phyloP scores from a whole-genome alignment of 177 flowering plant species.

The Telopea speciosissima region DNA sequence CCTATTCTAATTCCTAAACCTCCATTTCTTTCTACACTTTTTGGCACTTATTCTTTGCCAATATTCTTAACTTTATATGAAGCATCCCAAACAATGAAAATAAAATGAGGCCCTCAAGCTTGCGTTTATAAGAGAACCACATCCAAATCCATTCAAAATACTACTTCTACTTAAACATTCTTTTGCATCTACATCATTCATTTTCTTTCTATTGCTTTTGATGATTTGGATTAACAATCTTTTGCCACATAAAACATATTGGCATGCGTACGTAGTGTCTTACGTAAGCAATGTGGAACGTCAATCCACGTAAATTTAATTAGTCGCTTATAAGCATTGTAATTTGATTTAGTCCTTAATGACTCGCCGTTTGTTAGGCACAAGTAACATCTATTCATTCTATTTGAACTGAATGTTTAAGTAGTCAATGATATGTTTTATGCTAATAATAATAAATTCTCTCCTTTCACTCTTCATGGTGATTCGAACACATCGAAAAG shows the following conservation, averaged over 20 bases:
- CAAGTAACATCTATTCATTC: neutral
- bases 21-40: neutral
- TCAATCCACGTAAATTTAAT: neutral
- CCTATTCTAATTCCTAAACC: neutral
- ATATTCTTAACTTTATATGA: too few relatives aligned
- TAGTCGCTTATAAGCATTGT: neutral
- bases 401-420: neutral
- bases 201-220: too few relatives aligned
- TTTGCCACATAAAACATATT: neutral
- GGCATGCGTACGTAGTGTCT: neutral
- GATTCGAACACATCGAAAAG: neutral
- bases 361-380: neutral
- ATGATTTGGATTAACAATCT: constrained; percentile 2
- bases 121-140: constrained; percentile 11
- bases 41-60: neutral
- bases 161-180: neutral
- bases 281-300: neutral
- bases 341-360: neutral
- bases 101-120: neutral
- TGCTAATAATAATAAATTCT: neutral
- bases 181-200: constrained; percentile 1
- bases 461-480: neutral
- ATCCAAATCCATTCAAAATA: neutral
- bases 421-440: neutral
- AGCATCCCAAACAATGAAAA: neutral